A percentile compares a stretch with the other conserved stretches of the same genome.
Evolutionary conservation across 2,329 filamentous ascomycete species (phyloP).

Genomic region (Tympanopsis confertula): DNA sequence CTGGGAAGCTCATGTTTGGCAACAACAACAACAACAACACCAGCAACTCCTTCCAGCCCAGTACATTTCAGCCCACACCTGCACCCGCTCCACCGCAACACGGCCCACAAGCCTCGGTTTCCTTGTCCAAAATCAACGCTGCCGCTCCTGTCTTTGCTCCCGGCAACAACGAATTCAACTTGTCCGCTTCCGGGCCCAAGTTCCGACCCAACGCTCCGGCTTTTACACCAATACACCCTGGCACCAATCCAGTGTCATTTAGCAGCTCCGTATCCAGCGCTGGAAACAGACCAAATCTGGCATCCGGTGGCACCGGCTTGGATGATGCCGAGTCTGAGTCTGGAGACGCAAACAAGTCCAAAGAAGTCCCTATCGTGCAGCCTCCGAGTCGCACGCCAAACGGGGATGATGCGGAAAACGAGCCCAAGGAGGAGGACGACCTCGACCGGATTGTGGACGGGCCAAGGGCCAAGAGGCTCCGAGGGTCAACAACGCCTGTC

Average conservation of each 20-base stretch:
- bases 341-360: conserved; percentile 59
- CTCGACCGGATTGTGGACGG: conserved; percentile 13
- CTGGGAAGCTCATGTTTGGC: conserved; percentile 37
- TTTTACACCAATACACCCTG: conserved; percentile 52
- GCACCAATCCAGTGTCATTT: conserved; percentile 35
- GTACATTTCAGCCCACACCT: conserved; percentile 28
- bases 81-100: conserved; percentile 15
- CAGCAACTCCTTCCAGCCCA: conserved; percentile 29
- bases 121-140: conserved; percentile 51
- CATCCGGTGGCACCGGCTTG: conserved; percentile 61
- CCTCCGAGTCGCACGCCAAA: conserved; percentile 36
- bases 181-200: conserved; percentile 52
- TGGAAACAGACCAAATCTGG: conserved; percentile 22
- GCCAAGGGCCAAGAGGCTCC: conserved; percentile 20
- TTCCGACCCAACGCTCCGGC: conserved; percentile 68
- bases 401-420: conserved; percentile 38
- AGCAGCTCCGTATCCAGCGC: conserved; percentile 30
- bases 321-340: conserved; percentile 49
- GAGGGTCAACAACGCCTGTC: conserved; percentile 12
- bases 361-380: conserved; percentile 70
- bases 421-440: conserved; percentile 17
- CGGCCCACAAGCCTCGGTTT: too few species aligned
- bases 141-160: conserved; percentile 64
- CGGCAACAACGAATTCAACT: conserved; percentile 51
- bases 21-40: conserved; percentile 10